Evolutionary conservation across 805 yeast genomes (phyloP).

Genomic region (Saturnispora saitoi): DNA sequence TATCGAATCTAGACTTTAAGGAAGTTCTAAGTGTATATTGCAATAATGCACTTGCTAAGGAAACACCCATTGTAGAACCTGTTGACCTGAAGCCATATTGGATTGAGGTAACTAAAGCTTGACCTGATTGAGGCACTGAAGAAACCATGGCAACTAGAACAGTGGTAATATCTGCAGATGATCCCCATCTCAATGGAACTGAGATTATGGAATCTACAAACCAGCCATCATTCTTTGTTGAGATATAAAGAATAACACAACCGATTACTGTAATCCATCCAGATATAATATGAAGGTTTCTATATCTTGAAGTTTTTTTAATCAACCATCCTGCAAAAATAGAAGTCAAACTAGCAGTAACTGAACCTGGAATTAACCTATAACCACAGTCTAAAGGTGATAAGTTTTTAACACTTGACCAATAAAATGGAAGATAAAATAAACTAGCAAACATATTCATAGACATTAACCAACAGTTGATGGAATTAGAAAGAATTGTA

Average conservation of each 20-base stretch:
- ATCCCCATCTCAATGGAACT: slow-evolving; percentile 53
- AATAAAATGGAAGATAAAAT: slow-evolving; percentile 65
- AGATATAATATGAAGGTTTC: slow-evolving; percentile 32
- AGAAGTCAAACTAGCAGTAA: slow-evolving; percentile 63
- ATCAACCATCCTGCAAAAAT: slow-evolving; percentile 58
- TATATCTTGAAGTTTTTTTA: slow-evolving; percentile 60
- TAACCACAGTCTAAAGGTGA: slow-evolving; percentile 29
- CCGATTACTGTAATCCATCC: slow-evolving; percentile 43
- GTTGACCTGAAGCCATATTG: slow-evolving; percentile 64
- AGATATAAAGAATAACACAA: slow-evolving; percentile 26
- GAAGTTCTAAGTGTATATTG: slow-evolving; percentile 22
- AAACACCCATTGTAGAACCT: slow-evolving; percentile 47
- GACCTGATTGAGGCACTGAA: slow-evolving; percentile 57
- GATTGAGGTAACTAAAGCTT: slow-evolving; percentile 82
- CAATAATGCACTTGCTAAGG: slow-evolving; percentile 41
- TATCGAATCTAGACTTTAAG: slow-evolving; percentile 12
- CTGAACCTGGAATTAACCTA: slow-evolving; percentile 46
- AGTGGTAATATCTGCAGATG: slow-evolving; percentile 60
- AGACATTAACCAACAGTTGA: slow-evolving; percentile 62
- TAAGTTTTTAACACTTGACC: slow-evolving; percentile 24
- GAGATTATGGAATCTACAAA: slow-evolving; percentile 37
- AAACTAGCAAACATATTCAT: slow-evolving; percentile 58
- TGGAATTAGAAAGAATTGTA: slow-evolving; percentile 56
- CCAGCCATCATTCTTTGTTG: slow-evolving; percentile 14
- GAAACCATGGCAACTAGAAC: slow-evolving; percentile 69